phyloP scores from a whole-genome alignment of 176 grass and related monocot genomes.

The Triticum turgidum region DNA sequence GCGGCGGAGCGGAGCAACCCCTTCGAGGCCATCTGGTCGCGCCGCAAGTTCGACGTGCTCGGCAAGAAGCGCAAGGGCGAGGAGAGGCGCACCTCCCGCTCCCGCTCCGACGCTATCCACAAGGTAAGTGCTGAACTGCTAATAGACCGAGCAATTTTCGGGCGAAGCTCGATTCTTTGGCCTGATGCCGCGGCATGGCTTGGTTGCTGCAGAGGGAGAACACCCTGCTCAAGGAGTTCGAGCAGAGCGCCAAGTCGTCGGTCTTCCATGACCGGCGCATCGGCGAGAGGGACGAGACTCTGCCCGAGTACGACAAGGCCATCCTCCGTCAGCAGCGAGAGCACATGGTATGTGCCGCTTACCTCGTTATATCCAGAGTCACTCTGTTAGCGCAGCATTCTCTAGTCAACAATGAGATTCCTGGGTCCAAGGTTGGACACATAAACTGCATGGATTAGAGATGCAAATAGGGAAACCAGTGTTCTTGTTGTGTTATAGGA shows the following conservation, averaged over 20 bases:
- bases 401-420: not conserved
- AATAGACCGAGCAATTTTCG: not conserved
- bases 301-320: conserved; percentile 77
- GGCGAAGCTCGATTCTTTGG: not conserved
- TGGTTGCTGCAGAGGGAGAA: conserved; percentile 85
- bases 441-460: not conserved
- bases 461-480: not conserved
- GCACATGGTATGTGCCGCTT: conserved; percentile 54
- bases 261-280: conserved; percentile 82
- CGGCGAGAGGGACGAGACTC: conserved; percentile 82
- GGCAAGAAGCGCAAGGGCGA: conserved; percentile 94
- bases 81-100: conserved; percentile 59
- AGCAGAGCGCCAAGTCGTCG: conserved; percentile 69
- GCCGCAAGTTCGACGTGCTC: conserved; percentile 90
- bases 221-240: conserved; percentile 77
- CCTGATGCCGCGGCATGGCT: not conserved
- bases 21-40: conserved; percentile 93
- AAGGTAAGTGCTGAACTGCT: conserved; percentile 44
- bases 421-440: not conserved
- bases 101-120: conserved; percentile 72
- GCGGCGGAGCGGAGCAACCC: conserved; percentile 53
- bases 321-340: conserved; percentile 84
- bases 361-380: not conserved
- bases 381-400: not conserved
- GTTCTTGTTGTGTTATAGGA: not conserved